phyloP scores from a whole-genome alignment of 768 basidiomycete species.

The Xerocomellus dryophilus region DNA sequence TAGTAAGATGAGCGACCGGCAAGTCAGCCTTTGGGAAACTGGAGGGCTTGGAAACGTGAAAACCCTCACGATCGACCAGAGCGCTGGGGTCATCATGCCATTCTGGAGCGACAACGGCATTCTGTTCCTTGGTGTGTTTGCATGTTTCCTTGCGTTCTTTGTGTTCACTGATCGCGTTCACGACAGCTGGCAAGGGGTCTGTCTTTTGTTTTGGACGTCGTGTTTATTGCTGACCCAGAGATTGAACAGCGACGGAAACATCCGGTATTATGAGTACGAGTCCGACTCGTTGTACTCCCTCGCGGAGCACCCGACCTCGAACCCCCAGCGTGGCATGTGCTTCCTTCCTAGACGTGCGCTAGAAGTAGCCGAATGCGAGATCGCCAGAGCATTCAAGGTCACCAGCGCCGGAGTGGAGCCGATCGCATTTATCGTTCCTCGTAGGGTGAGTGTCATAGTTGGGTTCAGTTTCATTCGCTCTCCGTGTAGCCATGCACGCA shows the following conservation, averaged over 20 bases:
- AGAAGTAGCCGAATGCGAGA: slow-evolving; percentile 89
- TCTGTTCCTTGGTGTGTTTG: slow-evolving; percentile 67
- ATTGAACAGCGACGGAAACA: slow-evolving; percentile 79
- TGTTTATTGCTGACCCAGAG: background rate
- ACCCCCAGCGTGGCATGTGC: slow-evolving; percentile 96
- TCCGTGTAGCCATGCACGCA: background rate
- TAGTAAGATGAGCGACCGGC: slow-evolving; percentile 93
- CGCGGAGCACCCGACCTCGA: slow-evolving; percentile 82
- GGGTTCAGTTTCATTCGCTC: background rate
- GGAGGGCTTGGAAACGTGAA: slow-evolving; percentile 72
- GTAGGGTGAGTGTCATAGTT: slow-evolving; percentile 55
- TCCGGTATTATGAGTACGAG: slow-evolving; percentile 97
- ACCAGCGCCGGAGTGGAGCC: slow-evolving; percentile 74
- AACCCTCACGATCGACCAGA: slow-evolving; percentile 79
- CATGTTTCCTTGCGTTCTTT: background rate
- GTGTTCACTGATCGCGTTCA: background rate
- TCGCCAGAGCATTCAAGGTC: slow-evolving; percentile 92
- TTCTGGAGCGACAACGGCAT: slow-evolving; percentile 97
- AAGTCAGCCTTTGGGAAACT: slow-evolving; percentile 88
- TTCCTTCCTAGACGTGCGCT: slow-evolving; percentile 92
- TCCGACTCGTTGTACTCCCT: slow-evolving; percentile 73
- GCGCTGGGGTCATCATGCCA: slow-evolving; percentile 93
- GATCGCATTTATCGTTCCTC: slow-evolving; percentile 91
- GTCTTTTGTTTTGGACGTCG: slow-evolving; percentile 13
- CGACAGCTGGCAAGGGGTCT: slow-evolving; percentile 81